Base-by-base conservation (phyloP, 2,329 filamentous ascomycete species). In the Claviceps africana region DNA sequence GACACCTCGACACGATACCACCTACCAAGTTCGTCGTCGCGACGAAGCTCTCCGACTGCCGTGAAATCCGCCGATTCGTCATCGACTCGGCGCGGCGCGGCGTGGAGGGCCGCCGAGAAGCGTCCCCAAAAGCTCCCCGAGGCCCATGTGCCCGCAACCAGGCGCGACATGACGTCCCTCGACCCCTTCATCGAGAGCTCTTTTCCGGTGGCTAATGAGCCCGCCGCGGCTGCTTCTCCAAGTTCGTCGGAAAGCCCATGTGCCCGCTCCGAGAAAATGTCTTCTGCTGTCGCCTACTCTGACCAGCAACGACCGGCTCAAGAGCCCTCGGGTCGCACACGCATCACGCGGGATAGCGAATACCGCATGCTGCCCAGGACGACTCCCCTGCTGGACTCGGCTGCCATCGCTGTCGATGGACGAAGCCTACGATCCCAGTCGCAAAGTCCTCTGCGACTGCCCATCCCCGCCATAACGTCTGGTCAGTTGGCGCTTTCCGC, bases 401-500 rank as follows among this genome's bases (percentile, higher is more conserved):
- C 61, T 2, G 57, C 57, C 21, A 54, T 56, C 8, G 22, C 57
- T 8, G 45, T 45, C 3, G 52, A 58, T 21, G 56, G 55, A 28
- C 59, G 57, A 31, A 61, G 68, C 17, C 60, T 57, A 31, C 61
- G 68, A n/a, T 67, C 67, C 15, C 58, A 64, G 7, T 68, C 67
- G 8, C 67, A 65, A 47, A 70, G 66, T 44, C 66, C 67, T 17
- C 66, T 69, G 35, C 65, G 67, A 21, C 58, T 72, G 57, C 28
- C 68, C 6, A 74, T 78, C 65, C 73, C 74, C 0, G 65, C 64
- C 51, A 69, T 74, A 48, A 75, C 72, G 0, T 70, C 75, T 0
- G 73, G 70, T 1, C 76, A 80, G 58, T 66, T 82, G 40, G 81
- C 83, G 22, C 80, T 86, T 54, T 77, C 81, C 1, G 81, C 84